These are phyloP conservation scores for Colletotrichum sp. DNA, from an alignment of 2,329 filamentous ascomycete genomes.

Conservation along the genomic window DNA sequence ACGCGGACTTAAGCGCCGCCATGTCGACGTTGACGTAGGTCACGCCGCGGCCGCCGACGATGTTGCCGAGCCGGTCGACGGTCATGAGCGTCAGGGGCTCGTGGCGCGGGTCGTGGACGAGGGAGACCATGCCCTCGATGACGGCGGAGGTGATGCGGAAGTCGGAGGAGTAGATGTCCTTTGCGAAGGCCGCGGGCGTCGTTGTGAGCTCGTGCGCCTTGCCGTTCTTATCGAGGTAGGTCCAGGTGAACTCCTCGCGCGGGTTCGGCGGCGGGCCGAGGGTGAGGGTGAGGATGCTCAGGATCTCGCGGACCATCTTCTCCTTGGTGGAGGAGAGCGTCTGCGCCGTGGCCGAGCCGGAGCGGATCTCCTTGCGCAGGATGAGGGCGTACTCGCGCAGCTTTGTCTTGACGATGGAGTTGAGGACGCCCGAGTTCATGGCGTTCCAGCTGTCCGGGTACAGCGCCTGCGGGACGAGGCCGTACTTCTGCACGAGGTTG, in stretches of 20 bases:
- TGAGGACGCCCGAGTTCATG: conserved; percentile 71
- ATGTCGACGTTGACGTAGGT: conserved; percentile 87
- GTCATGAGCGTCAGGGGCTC: conserved; percentile 74
- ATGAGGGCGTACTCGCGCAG: conserved; percentile 83
- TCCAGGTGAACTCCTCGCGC: conserved; percentile 76
- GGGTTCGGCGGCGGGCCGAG: conserved; percentile 79
- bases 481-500: conserved; percentile 86
- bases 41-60: conserved; percentile 76
- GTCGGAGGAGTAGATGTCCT: conserved; percentile 66
- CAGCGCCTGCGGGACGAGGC: conserved; percentile 80
- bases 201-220: conserved; percentile 66
- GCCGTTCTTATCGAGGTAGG: conserved; percentile 74
- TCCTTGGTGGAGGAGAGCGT: conserved; percentile 62
- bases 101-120: conserved; percentile 87
- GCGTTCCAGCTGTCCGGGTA: conserved; percentile 87
- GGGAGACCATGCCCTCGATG: conserved; percentile 75
- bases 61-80: conserved; percentile 80
- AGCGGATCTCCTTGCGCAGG: conserved; percentile 62
- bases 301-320: conserved; percentile 79
- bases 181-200: conserved; percentile 75
- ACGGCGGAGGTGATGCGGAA: conserved; percentile 64
- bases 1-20: conserved; percentile 71
- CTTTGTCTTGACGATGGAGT: conserved; percentile 80
- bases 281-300: conserved; percentile 80
- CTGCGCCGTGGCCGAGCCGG: conserved; percentile 33